Conservation (phyloP, 345 rosid genomes). For the Gynandropsis gynandra region DNA sequence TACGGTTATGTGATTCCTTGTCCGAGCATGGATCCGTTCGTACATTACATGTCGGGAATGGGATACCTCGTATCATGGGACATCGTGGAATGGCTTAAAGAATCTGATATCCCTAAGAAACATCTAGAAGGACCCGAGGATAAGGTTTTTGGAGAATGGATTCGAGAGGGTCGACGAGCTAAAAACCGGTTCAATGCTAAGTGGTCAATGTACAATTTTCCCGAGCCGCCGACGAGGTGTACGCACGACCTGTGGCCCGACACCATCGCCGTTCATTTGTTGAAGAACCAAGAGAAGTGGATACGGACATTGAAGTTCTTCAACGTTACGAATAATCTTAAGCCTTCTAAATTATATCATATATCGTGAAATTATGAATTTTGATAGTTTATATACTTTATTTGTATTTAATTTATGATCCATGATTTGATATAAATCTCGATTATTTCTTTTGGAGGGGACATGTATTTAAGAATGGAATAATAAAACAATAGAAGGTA, state of each 20-base stretch:
- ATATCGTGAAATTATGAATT: conserved; percentile 25
- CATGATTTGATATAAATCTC: conserved; percentile 8
- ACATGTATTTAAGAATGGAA: conserved; percentile 5
- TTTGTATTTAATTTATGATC: conserved; percentile 5
- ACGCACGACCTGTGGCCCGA: conserved; percentile 79
- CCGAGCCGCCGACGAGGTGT: conserved; percentile 50
- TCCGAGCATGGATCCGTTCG: conserved; percentile 79
- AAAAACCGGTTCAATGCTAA: conserved; percentile 66
- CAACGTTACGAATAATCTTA: conserved; percentile 58
- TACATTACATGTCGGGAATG: conserved; percentile 91
- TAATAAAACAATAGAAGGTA: not conserved
- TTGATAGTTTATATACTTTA: conserved; percentile 1
- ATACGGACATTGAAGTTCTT: conserved; percentile 54
- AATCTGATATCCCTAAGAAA: conserved; percentile 60
- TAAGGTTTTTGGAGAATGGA: conserved; percentile 64
- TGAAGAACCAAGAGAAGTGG: conserved; percentile 84
- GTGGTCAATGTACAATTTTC: conserved; percentile 84
- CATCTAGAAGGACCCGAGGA: conserved; percentile 75
- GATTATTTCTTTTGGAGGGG: not conserved
- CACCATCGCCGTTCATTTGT: conserved; percentile 63
- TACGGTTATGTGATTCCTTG: conserved; percentile 85
- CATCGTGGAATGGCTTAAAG: conserved; percentile 71
- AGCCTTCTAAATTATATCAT: conserved; percentile 83
- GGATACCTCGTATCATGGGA: conserved; percentile 87
- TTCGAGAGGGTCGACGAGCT: conserved; percentile 53